phyloP scores from a whole-genome alignment of 441 rosid genomes.

The Mallotus japonicus region DNA sequence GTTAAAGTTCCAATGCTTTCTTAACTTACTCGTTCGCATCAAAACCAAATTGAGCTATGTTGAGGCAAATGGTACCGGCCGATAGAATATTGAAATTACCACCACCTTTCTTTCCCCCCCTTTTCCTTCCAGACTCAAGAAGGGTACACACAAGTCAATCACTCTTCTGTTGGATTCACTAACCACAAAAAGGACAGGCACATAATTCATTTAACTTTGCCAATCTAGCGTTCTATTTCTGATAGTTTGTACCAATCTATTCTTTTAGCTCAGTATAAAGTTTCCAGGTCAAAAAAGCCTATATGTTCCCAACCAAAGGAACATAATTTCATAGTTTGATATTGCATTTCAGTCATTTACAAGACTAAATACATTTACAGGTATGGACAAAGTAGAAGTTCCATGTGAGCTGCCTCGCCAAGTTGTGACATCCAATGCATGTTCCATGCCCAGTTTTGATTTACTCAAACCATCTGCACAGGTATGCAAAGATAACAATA shows the following conservation, averaged over 20 bases:
- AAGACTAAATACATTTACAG: constrained; percentile 39
- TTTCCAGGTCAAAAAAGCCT: constrained; percentile 17
- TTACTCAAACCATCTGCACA: constrained; percentile 33
- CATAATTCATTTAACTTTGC: constrained; percentile 12
- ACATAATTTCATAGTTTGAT: constrained; percentile 19
- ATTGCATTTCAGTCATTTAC: constrained; percentile 38
- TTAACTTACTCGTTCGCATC: not conserved
- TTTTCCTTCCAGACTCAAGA: no score
- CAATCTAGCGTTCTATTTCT: constrained; percentile 10
- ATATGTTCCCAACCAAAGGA: constrained; percentile 18
- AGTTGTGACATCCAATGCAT: constrained; percentile 5
- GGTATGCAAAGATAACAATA: constrained; percentile 16
- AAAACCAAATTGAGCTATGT: not conserved
- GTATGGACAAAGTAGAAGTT: constrained; percentile 23
- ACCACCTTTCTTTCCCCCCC: not conserved
- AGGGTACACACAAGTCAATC: not conserved
- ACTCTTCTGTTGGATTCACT: constrained; percentile 9
- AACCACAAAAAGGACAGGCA: not conserved
- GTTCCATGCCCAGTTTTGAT: constrained; percentile 16
- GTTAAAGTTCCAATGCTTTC: not conserved
- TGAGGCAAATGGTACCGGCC: not conserved
- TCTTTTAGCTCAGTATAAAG: constrained; percentile 20
- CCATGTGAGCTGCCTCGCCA: constrained; percentile 21
- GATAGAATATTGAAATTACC: not conserved
- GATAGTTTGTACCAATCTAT: constrained; percentile 11